Evolutionary conservation across 208 protist species (phyloP), one percentile per base, ranked within the genome.

Genomic region (Leishmania major): DNA sequence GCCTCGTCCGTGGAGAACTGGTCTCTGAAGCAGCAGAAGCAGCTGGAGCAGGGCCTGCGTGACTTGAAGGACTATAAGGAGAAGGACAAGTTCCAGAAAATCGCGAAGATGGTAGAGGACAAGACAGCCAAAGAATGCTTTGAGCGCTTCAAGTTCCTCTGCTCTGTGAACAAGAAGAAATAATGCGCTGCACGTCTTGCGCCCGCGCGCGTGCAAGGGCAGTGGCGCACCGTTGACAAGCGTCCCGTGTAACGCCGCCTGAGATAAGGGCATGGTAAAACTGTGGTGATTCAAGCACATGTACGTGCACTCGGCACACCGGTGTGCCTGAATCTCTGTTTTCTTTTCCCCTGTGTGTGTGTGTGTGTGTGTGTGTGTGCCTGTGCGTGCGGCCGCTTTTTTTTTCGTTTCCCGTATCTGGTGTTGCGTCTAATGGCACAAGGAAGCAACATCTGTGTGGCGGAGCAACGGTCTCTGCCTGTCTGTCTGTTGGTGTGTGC

Each of bases 81-180:
- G 35, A 97, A 96, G 80, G 97, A 99, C 83, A 98, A 99, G 79
- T 99, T 98, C 90, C 96, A 99, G 81, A 97, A 98, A 81, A 99
- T 99, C 75, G 90, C 98, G 17, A 92, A 89, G 59, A 88, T 88
- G 72, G 96, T 99, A 66, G 90, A 97, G 2, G 96, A 93, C 17
- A 99, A 99, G 91, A 97, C 93, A 55, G 97, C 97, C 40, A 98
- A 98, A 87, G 96, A 99, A 82, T 99, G 98, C 86, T 96, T 99
- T 75, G 95, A 96, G 47, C 94, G 99, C 60, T 99, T 95, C 91
- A 99, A 99, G 89, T 98, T 97, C 78, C 87, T 99, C 51, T 98
- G 96, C 80, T 84, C 90, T 7, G 84, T 99, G n/a, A 98, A 98
- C 80, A 96, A 96, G 75, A 91, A 92, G 67, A 93, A 94, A 83